phyloP scores from a whole-genome alignment of 768 basidiomycete species.

The Sporobolomyces pararoseus region DNA sequence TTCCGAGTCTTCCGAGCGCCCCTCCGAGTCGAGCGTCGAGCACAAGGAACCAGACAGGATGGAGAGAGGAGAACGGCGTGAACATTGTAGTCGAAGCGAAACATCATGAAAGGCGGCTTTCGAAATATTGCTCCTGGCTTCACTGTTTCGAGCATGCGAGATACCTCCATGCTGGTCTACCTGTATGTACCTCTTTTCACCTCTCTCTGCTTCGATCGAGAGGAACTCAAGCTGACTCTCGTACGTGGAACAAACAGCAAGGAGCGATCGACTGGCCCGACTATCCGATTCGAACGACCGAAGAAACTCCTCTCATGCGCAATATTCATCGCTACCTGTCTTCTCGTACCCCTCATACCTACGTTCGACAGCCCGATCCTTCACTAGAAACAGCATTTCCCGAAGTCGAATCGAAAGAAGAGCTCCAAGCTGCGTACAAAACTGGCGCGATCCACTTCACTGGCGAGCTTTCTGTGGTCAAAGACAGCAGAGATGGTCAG shows the following conservation, averaged over 20 bases:
- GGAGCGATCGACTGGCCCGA: background rate
- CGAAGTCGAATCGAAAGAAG: conserved; percentile 14
- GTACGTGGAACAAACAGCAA: conserved; percentile 6
- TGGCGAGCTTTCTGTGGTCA: background rate
- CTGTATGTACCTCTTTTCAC: conserved; percentile 1
- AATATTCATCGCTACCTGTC: conserved; percentile 18
- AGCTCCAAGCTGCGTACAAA: conserved; percentile 23
- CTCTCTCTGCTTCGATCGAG: background rate
- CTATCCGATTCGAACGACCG: conserved; percentile 1
- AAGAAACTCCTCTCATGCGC: conserved; percentile 2
- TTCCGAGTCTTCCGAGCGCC: background rate
- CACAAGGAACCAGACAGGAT: background rate
- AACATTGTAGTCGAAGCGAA: conserved; percentile 2
- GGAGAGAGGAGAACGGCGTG: background rate
- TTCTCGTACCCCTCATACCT: background rate
- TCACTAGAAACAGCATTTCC: conserved; percentile 25
- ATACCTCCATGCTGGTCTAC: conserved; percentile 24
- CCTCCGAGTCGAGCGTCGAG: background rate
- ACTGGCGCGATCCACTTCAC: conserved; percentile 20
- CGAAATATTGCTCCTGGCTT: conserved; percentile 14
- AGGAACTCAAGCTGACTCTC: background rate
- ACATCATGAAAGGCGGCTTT: background rate
- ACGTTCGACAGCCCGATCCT: background rate
- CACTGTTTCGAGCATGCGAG: conserved; percentile 29
- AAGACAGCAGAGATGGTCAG: background rate